Evolutionary conservation across 352 stramenopile genomes (phyloP).

Genomic region (Halophytophthora polymorphica): DNA sequence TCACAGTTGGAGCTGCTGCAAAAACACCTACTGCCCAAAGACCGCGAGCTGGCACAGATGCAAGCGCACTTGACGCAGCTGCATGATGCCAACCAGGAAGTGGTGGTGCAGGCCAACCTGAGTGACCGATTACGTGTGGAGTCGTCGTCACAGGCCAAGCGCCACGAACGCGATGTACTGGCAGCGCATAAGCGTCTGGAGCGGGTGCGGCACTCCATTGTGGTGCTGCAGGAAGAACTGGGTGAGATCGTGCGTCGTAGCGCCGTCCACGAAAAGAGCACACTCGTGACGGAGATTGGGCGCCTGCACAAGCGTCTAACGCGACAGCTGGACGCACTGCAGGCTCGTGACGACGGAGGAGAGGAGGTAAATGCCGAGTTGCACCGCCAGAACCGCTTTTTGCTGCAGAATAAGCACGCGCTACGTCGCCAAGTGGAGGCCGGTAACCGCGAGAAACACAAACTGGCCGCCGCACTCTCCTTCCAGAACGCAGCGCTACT

Average conservation of each 20-base stretch:
- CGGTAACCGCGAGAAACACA: constrained; percentile 60
- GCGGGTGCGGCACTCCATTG: constrained; percentile 47
- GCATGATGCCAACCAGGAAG: constrained; percentile 62
- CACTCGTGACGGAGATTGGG: constrained; percentile 55
- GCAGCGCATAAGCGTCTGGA: constrained; percentile 36
- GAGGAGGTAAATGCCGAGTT: constrained; percentile 69
- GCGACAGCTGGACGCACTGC: constrained; percentile 46
- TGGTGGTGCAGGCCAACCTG: constrained; percentile 65
- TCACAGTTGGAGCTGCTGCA: constrained; percentile 74
- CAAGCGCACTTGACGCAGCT: constrained; percentile 55
- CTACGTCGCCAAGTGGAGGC: constrained; percentile 61
- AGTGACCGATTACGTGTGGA: constrained; percentile 60
- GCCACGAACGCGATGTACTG: constrained; percentile 39
- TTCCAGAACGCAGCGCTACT: constrained; percentile 71
- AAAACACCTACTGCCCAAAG: constrained; percentile 66
- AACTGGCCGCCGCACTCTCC: constrained; percentile 64
- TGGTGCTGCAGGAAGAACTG: constrained; percentile 63
- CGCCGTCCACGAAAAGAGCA: constrained; percentile 59
- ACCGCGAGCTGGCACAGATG: constrained; percentile 61
- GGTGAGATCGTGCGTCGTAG: constrained; percentile 57
- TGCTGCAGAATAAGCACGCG: constrained; percentile 75
- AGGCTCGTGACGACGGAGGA: constrained; percentile 42
- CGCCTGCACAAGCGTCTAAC: constrained; percentile 64
- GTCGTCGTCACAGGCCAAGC: constrained; percentile 34
- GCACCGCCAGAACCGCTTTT: constrained; percentile 69